Base-by-base conservation (phyloP, 2,329 filamentous ascomycete species). In the Ceratocystis cubensis region DNA sequence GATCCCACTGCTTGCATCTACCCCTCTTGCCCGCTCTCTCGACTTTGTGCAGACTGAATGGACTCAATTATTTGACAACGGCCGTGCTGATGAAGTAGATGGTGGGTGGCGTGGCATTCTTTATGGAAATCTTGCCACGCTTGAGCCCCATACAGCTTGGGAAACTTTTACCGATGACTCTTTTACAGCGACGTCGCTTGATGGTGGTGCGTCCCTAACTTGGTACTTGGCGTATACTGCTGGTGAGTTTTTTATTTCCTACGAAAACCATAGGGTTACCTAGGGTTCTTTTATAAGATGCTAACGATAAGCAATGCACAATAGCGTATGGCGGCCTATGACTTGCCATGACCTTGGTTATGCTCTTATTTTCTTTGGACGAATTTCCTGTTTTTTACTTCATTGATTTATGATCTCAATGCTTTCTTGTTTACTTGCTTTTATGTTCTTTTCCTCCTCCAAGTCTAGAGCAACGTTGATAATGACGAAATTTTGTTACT, bases 21-120 rank as follows among this genome's bases (percentile, higher is more conserved):
- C 87, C 1, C 79, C 86, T 4, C 83, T 88, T 68, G 84, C 86
- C 4, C 84, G 94, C 22, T 81, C 80, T 1, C 75, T 78, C 28
- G 76, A 79, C 1, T 96, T 96, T 72, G 90, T 96, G 8, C 75
- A 77, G 56, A 84, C 96, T 75, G 93, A 96, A 75, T 96, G 91
- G 91, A 78, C 87, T 57, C 81, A 82, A 1, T 90, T 88, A 72
- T 97, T 97, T 75, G 81, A 81, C 64, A 78, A 84, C 25, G 84
- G 84, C 0, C 81, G 88, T 8, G 84, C 84, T 0, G 83, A 88
- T 65, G 74, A 78, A 0, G 84, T 91, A 4, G 76, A 78, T 6
- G 89, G 88, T 56, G 90, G 90, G 0, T 97, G 94, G 94, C 88
- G 84, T 73, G 90, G 93, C 0, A 84, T 97, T 20, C 75, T 97